Evolutionary conservation across 140 eudicot species (phyloP).

Genomic region (Senecio squalidus): DNA sequence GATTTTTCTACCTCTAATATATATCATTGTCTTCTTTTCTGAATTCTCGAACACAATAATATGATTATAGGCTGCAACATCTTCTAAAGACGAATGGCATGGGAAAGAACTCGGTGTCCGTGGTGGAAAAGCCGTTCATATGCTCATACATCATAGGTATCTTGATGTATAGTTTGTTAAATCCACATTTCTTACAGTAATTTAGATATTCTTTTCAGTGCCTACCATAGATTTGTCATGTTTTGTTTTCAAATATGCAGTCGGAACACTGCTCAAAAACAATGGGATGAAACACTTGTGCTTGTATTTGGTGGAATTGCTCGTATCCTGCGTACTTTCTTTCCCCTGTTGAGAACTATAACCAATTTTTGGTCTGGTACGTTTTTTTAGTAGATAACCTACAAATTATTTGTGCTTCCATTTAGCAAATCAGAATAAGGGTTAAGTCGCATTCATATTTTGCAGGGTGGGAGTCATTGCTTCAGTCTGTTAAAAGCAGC

Average conservation of each 20-base stretch:
- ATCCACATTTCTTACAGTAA: conserved; percentile 2
- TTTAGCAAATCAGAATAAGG: conserved; percentile 2
- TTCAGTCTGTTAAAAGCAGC: conserved; percentile 61
- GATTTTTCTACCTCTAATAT: too few relatives aligned
- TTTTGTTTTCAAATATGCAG: conserved; percentile 39
- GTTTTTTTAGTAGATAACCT: conserved; percentile 4
- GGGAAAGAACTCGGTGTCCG: conserved; percentile 98
- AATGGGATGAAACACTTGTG: conserved; percentile 99
- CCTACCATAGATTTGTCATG: neutral
- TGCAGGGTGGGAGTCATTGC: conserved; percentile 95
- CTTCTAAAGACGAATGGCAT: conserved; percentile 97
- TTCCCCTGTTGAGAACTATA: conserved; percentile 62
- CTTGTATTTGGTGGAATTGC: conserved; percentile 92
- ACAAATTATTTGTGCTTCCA: neutral
- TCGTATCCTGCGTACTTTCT: conserved; percentile 88
- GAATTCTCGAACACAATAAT: neutral
- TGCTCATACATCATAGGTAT: conserved; percentile 99
- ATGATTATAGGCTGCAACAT: conserved; percentile 79
- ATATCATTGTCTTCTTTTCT: neutral
- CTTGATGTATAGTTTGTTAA: conserved; percentile 7
- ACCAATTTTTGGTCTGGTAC: conserved; percentile 83
- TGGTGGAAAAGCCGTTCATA: conserved; percentile 97
- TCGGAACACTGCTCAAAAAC: conserved; percentile 98
- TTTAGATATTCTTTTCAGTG: neutral
- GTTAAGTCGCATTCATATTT: conserved; percentile 5